Evolutionary conservation across 2,329 filamentous ascomycete genomes (phyloP), one percentile per base, ranked within the genome.

Genomic region (Ophidiomyces ophidiicola): DNA sequence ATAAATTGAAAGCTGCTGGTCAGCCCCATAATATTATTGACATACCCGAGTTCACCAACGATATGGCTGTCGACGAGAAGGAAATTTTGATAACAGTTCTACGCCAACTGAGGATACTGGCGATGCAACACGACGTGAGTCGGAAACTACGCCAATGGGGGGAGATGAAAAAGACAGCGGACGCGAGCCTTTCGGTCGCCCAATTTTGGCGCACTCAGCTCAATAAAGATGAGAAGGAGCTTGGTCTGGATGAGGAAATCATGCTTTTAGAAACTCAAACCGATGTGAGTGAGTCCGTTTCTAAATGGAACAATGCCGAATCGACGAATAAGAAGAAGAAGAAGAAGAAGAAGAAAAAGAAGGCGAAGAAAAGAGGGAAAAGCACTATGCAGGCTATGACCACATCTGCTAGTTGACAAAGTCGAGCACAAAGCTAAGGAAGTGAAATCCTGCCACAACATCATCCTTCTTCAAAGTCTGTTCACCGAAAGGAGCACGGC

Each of bases 11-110:
- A 66, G 87, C 80, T 0, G 69, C 74, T 18, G 79, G 72, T 40
- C 84, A 98, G 58, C 90, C 90, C 1, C 74, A 75, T 62, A 96
- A 96, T 51, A 69, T 90, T 15, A 62, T 96, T 6, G 67, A 78
- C 47, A 71, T 96, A 15, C 82, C 86, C 1, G 85, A 92, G 59
- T 94, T 90, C 53, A 59, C 51, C 14, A 57, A 55, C 26, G 67
- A 56, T 21, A 56, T 63, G 3, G 55, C 62, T 35, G 50, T 61
- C 44, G 51, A 61, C 19, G 59, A 60, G 25, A 53, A 57, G 3
- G 61, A 64, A 36, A 63, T 70, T 3, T 57, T 78, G 23, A 52
- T 57, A 1, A 64, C 69, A 33, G 65, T 78, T 6, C 62, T 69
- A 7, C 58, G 58, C 1, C 74, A 72, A 44, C 54, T 80, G 6